Evolutionary conservation across 106 monocot genomes (phyloP).

Genomic region (Gastrodia elata): DNA sequence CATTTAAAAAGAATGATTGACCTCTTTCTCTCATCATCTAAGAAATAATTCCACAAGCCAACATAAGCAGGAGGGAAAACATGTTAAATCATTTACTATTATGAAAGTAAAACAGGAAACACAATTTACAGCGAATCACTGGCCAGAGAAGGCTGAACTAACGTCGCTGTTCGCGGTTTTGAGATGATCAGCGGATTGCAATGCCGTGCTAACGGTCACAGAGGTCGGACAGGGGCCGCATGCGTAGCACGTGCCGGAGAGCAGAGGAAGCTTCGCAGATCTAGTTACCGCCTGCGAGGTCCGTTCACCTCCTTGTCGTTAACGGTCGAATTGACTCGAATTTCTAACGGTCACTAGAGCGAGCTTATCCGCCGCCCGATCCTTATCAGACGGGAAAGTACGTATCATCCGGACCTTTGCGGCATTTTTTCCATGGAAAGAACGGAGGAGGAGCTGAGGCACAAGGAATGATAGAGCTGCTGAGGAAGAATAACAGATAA

Average conservation of each 20-base stretch:
- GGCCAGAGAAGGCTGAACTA: background rate
- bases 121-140: background rate
- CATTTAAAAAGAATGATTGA: too few species aligned
- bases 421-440: conserved; percentile 10
- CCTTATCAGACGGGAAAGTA: conserved; percentile 17
- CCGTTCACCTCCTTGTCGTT: background rate
- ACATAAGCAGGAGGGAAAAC: conserved; percentile 5
- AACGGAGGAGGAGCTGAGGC: background rate
- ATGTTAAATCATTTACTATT: background rate
- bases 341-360: conserved; percentile 20
- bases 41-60: background rate
- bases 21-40: background rate
- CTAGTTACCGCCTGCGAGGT: conserved; percentile 2
- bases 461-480: conserved; percentile 2
- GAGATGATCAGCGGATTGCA: background rate
- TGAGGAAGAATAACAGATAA: conserved; percentile 4
- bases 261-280: conserved; percentile 5
- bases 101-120: background rate
- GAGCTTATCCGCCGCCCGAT: conserved; percentile 21
- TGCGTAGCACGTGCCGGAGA: conserved; percentile 15
- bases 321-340: conserved; percentile 33
- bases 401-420: background rate
- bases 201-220: background rate
- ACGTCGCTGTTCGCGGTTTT: background rate
- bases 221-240: conserved; percentile 6